Evolutionary conservation across 1,284 basidiomycete genomes (phyloP), one percentile per base, ranked within the genome.

Genomic region (Rhodotorula sp.): DNA sequence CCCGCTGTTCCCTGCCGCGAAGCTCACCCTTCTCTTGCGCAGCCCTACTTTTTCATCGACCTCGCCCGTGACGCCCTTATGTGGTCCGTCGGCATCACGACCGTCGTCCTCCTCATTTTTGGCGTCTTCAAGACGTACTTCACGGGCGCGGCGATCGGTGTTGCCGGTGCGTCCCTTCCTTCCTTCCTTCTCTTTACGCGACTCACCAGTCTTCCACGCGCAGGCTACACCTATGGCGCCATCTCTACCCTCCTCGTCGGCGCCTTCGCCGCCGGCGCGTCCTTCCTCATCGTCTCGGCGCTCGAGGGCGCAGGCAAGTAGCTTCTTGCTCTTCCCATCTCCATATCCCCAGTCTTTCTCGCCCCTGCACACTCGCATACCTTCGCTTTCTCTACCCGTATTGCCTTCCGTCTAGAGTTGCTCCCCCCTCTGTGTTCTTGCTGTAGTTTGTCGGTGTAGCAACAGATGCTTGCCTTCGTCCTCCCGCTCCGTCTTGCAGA

Each of bases 231-330:
- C 10, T 94, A 91, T 86, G 94, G 94, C n/a, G 92, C 93, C 2
- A 80, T 92, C 34, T 90, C 88, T 77, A 98, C 92, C n/a, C 84
- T 96, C 65, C 83, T 91, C 54, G 95, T 98, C 5, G 95, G 95
- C 66, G 94, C 92, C 39, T 83, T 91, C 0, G 94, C 95, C 0
- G 93, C 95, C 0, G 94, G 87, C 0, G 91, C 92, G 0, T 92
- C 94, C 3, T 97, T 92, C 80, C 89, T 60, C 1, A 89, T 97
- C 71, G 94, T 97, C 58, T 88, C 88, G 67, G 83, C 86, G 1
- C 81, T 98, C 70, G 94, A 94, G 55, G 72, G 74, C 32, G 59
- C 56, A 32, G 53, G 61, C 36, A 60, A 62, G 25, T 54, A 36
- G 6, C 19, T n/a, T n/a, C 37, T 7, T 46, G 25, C 12, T 21